phyloP scores from a whole-genome alignment of 2,329 filamentous ascomycete genomes.

The Colletotrichum sp. region DNA sequence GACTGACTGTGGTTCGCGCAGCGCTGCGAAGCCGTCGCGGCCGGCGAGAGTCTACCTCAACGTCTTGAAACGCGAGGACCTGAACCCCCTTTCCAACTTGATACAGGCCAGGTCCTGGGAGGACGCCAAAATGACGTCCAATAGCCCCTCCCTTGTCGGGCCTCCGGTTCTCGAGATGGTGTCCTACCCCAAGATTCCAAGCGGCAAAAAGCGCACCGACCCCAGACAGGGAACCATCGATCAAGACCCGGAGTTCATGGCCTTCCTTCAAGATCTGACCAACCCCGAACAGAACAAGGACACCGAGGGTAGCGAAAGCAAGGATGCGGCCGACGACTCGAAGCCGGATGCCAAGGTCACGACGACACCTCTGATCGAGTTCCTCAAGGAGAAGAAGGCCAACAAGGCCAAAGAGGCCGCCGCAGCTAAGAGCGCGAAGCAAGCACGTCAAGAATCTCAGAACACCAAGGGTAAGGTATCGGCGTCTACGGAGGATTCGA shows the following conservation, averaged over 20 bases:
- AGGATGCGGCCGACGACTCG: slow-evolving; percentile 49
- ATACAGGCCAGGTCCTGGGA: slow-evolving; percentile 75
- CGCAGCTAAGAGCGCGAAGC: slow-evolving; percentile 60
- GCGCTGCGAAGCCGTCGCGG: slow-evolving; percentile 82
- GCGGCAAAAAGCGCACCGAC: slow-evolving; percentile 76
- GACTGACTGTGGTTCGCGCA: slow-evolving; percentile 35
- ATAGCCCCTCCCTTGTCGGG: slow-evolving; percentile 74
- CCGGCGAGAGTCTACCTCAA: slow-evolving; percentile 85
- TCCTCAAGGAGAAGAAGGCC: slow-evolving; percentile 89
- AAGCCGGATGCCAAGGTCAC: slow-evolving; percentile 67
- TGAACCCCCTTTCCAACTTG: slow-evolving; percentile 69
- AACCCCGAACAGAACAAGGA: slow-evolving; percentile 63
- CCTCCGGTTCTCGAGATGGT: slow-evolving; percentile 83
- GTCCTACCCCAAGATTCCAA: slow-evolving; percentile 82
- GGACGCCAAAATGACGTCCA: slow-evolving; percentile 79
- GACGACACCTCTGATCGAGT: slow-evolving; percentile 89
- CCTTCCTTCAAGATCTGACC: slow-evolving; percentile 86
- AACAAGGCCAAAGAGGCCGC: slow-evolving; percentile 66
- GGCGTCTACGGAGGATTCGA: slow-evolving; percentile 46
- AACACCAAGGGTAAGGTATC: slow-evolving; percentile 50
- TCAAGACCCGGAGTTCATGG: slow-evolving; percentile 94
- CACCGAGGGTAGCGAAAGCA: slow-evolving; percentile 44
- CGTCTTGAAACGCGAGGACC: slow-evolving; percentile 71
- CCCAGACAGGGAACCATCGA: slow-evolving; percentile 93
- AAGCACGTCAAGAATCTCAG: slow-evolving; percentile 58